Evolutionary conservation across 2,329 filamentous ascomycete species (phyloP).

Genomic region (Aspergillus bombycis): DNA sequence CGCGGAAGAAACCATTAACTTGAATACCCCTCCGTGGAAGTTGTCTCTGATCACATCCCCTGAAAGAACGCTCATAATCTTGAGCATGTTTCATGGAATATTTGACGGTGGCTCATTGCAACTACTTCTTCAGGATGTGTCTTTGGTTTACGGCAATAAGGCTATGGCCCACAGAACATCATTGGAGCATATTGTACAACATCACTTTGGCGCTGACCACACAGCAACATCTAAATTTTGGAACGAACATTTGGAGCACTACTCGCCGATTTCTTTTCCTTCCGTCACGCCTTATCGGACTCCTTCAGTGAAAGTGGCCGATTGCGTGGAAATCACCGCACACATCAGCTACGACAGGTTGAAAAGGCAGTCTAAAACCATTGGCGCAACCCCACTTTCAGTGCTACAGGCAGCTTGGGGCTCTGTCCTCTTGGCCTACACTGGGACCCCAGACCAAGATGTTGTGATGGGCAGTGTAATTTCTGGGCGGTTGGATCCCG

Average conservation of each 20-base stretch:
- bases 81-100: constrained; percentile 43
- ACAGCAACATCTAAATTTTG: constrained; percentile 25
- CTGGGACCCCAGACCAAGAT: constrained; percentile 37
- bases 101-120: constrained; percentile 42
- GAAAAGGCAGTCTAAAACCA: constrained; percentile 31
- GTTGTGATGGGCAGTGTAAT: constrained; percentile 40
- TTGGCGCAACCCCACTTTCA: constrained; percentile 36
- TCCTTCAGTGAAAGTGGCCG: constrained; percentile 17
- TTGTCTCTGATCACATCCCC: constrained; percentile 24
- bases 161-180: constrained; percentile 22
- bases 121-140: constrained; percentile 37
- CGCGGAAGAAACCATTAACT: constrained; percentile 24
- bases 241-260: constrained; percentile 22
- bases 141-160: constrained; percentile 22
- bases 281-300: constrained; percentile 26
- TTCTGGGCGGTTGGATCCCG: constrained; percentile 31
- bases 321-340: constrained; percentile 27
- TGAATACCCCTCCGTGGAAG: constrained; percentile 27
- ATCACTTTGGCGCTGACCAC: constrained; percentile 29
- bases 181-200: constrained; percentile 28
- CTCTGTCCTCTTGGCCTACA: constrained; percentile 36
- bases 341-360: constrained; percentile 28
- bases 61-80: constrained; percentile 21
- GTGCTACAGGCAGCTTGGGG: constrained; percentile 43
- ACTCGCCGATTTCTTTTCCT: constrained; percentile 27